Percentiles rank a stretch among this genome's conserved stretches.
phyloP scores from a whole-genome alignment of 2,329 filamentous ascomycete species.

The Diaporthe australafricana region DNA sequence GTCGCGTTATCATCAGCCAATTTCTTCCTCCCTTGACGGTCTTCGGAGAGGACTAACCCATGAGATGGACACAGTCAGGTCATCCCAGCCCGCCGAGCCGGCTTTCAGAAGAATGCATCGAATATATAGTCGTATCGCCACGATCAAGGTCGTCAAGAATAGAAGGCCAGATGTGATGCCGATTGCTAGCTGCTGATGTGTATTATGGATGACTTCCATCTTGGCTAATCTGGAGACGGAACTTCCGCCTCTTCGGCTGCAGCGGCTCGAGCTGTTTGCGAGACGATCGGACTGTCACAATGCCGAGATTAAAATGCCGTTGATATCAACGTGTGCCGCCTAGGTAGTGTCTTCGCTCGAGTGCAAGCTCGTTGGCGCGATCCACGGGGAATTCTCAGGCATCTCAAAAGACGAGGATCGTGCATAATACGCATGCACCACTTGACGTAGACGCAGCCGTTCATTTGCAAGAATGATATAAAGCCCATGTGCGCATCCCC shows the following conservation, averaged over 20 bases:
- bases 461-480: neutral
- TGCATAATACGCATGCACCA: neutral
- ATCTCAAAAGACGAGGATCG: neutral
- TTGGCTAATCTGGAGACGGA: neutral
- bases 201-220: conserved; percentile 19
- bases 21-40: neutral
- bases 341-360: too few relatives aligned
- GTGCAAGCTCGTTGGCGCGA: neutral
- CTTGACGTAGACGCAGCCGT: neutral
- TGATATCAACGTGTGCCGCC: neutral
- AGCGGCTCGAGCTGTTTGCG: neutral
- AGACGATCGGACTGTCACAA: neutral
- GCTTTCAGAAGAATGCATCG: conserved; percentile 27
- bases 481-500: neutral
- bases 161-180: conserved; percentile 20
- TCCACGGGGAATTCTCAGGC: neutral
- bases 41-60: conserved; percentile 1
- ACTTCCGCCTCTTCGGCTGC: neutral
- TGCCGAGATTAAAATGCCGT: neutral
- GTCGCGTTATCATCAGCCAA: neutral
- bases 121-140: conserved; percentile 23
- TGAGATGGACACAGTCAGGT: conserved; percentile 25
- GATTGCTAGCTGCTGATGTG: conserved; percentile 14
- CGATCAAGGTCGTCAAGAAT: conserved; percentile 6
- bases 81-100: conserved; percentile 27